Conservation (phyloP, 2,329 filamentous ascomycete genomes). For the Microsporum canis region DNA sequence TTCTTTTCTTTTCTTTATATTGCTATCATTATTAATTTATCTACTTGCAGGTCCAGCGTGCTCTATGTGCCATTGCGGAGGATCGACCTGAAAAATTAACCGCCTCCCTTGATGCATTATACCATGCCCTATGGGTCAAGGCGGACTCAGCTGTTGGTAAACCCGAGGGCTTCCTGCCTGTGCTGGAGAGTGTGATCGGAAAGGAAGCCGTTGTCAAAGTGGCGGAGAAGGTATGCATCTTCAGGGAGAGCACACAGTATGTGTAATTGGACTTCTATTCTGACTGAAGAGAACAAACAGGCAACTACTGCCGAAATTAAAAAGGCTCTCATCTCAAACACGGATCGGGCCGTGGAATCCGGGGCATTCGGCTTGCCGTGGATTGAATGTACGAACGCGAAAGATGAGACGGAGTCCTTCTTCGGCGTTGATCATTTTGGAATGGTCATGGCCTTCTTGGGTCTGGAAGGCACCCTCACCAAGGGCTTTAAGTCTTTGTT, state of each 20-base stretch:
- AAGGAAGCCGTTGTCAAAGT: conserved; percentile 33
- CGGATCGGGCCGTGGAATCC: conserved; percentile 40
- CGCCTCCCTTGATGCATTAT: conserved; percentile 38
- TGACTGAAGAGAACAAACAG: conserved; percentile 13
- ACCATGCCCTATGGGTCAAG: conserved; percentile 43
- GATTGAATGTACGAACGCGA: conserved; percentile 45
- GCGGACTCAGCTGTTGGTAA: conserved; percentile 34
- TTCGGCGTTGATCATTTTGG: conserved; percentile 53
- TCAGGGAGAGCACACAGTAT: background rate
- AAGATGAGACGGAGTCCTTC: conserved; percentile 44
- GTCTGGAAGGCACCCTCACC: conserved; percentile 32
- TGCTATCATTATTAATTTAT: background rate
- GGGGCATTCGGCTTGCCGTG: conserved; percentile 53
- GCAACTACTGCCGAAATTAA: conserved; percentile 35
- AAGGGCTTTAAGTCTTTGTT: conserved; percentile 23
- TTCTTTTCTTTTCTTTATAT: background rate
- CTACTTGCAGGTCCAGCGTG: conserved; percentile 35
- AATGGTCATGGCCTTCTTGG: conserved; percentile 43
- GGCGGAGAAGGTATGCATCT: conserved; percentile 28
- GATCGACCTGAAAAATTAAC: conserved; percentile 30
- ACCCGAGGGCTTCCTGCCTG: conserved; percentile 33
- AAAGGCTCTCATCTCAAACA: conserved; percentile 38
- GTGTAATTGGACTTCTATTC: background rate
- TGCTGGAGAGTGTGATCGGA: conserved; percentile 39
- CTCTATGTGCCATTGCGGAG: conserved; percentile 39